These are phyloP conservation scores for Torulaspora indica DNA, from an alignment of 805 yeast species.

Conservation along the genomic window DNA sequence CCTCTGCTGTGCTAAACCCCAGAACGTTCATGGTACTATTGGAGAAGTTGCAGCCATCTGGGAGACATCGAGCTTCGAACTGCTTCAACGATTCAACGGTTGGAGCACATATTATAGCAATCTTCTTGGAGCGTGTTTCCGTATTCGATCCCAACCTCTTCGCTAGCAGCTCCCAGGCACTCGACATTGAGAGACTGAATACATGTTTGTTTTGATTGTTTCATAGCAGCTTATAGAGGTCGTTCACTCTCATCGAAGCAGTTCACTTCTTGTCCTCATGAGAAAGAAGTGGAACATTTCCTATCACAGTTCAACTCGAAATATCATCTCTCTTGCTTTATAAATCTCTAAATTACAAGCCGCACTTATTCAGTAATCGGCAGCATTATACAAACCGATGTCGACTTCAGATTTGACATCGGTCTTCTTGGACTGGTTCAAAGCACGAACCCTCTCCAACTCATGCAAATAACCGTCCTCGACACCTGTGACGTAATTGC, in stretches of 20 bases:
- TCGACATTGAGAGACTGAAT: neutral
- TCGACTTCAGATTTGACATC: slow-evolving; percentile 79
- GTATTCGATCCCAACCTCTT: neutral
- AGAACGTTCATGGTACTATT: slow-evolving; percentile 8
- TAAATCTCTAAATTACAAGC: slow-evolving; percentile 8
- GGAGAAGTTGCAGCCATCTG: slow-evolving; percentile 2
- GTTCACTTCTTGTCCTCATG: neutral
- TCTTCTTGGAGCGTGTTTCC: neutral
- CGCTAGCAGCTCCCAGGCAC: slow-evolving; percentile 5
- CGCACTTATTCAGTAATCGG: slow-evolving; percentile 40
- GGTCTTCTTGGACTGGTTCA: slow-evolving; percentile 52
- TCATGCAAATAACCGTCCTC: slow-evolving; percentile 78
- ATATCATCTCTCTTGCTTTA: neutral
- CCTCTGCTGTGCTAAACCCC: slow-evolving; percentile 4
- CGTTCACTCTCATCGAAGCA: too few relatives aligned
- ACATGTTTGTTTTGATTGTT: too few relatives aligned
- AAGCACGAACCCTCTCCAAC: slow-evolving; percentile 75
- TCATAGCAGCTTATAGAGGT: too few relatives aligned
- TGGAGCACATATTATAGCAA: slow-evolving; percentile 8
- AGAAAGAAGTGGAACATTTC: neutral
- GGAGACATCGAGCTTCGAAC: slow-evolving; percentile 11
- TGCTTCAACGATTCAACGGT: slow-evolving; percentile 8
- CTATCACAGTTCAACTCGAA: neutral
- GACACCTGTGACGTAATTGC: slow-evolving; percentile 89
- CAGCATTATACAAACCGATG: slow-evolving; percentile 56